Evolutionary conservation across 202 grass and related monocot species (phyloP).

Genomic region (Miscanthus sacchariflorus): DNA sequence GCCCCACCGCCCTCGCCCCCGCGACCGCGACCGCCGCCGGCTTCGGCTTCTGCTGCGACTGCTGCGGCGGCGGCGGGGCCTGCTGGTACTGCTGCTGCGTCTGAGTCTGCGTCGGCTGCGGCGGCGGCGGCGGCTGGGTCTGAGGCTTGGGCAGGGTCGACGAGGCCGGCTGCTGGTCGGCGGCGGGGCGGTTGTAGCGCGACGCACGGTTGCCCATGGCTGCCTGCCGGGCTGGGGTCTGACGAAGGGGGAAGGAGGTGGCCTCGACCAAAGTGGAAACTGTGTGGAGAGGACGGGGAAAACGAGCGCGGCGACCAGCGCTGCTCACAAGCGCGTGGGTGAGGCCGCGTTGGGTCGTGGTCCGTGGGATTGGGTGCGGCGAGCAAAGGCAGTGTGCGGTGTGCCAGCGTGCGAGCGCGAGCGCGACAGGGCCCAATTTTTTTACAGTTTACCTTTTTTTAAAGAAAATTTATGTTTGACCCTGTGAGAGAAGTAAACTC

Average conservation of each 20-base stretch:
- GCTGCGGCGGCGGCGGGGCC: not conserved
- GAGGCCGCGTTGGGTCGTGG: conserved; percentile 5
- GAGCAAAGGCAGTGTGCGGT: not conserved
- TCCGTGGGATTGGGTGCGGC: not conserved
- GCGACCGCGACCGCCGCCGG: not conserved
- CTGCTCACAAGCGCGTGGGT: not conserved
- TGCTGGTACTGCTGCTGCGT: conserved; percentile 28
- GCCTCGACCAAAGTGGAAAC: conserved; percentile 8
- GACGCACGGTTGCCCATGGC: conserved; percentile 65
- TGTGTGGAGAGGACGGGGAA: not conserved
- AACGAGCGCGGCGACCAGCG: not conserved
- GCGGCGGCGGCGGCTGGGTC: conserved; percentile 7
- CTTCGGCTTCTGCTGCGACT: not conserved
- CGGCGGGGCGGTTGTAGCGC: conserved; percentile 40
- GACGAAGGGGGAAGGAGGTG: not conserved
- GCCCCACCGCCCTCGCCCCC: conserved; percentile 46
- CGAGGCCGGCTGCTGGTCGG: not conserved
- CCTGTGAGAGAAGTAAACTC: no score
- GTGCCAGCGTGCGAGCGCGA: not conserved
- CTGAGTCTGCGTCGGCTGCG: not conserved
- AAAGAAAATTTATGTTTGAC: no score
- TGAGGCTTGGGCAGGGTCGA: not conserved
- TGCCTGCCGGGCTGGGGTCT: conserved; percentile 12
- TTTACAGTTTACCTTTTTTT: no score
- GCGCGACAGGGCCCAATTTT: no score